phyloP scores from a whole-genome alignment of 192 early-diverging fungal species.

The Rhizophagus prolifer region DNA sequence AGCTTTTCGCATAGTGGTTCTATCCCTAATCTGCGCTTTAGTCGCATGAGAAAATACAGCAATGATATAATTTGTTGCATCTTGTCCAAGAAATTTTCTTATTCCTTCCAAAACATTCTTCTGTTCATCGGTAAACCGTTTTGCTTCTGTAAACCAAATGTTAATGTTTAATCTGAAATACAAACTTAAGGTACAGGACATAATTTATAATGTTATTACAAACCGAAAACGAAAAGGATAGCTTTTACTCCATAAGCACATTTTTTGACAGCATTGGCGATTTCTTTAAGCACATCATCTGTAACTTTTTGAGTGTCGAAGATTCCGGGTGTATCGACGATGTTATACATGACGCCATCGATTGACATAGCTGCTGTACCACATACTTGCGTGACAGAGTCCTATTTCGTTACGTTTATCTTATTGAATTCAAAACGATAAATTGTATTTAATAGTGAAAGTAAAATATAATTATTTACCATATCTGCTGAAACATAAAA shows the following conservation, averaged over 20 bases:
- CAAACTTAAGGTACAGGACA: neutral
- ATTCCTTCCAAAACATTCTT: slow-evolving; percentile 12
- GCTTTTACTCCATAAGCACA: slow-evolving; percentile 18
- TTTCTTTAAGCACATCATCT: slow-evolving; percentile 3
- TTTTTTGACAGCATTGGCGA: slow-evolving; percentile 1
- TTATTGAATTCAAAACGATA: neutral
- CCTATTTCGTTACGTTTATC: neutral
- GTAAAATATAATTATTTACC: neutral
- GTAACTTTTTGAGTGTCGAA: slow-evolving; percentile 10
- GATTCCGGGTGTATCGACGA: slow-evolving; percentile 22
- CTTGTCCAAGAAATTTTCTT: slow-evolving; percentile 15
- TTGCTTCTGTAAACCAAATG: slow-evolving; percentile 13
- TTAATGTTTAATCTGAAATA: neutral
- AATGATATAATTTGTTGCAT: slow-evolving; percentile 17
- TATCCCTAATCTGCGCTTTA: neutral
- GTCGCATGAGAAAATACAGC: slow-evolving; percentile 25
- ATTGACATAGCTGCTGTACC: slow-evolving; percentile 3
- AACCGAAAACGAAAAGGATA: slow-evolving; percentile 24
- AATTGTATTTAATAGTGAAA: neutral
- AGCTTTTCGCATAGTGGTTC: slow-evolving; percentile 6
- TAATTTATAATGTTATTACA: neutral
- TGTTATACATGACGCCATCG: neutral
- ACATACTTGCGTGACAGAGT: slow-evolving; percentile 21
- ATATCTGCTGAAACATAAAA: slow-evolving; percentile 14
- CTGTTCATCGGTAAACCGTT: slow-evolving; percentile 16